Base-by-base conservation (phyloP, 208 protist genomes). In the Polymyxa betae region DNA sequence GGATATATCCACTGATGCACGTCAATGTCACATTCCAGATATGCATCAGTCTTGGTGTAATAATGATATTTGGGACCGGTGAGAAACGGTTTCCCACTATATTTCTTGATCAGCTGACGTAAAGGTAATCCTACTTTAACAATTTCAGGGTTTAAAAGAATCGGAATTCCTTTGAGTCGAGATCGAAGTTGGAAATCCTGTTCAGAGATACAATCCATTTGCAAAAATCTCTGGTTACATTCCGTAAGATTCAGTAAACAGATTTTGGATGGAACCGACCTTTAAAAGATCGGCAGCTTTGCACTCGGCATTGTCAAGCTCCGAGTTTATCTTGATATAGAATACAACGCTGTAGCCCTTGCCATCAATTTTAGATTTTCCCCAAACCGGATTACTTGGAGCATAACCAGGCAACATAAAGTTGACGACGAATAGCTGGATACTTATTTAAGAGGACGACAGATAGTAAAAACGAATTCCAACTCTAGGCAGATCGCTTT, bases 11-110 rank as follows among this genome's bases (percentile, higher is more conserved):
- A 82, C 72, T 82, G 72, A 82, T 82, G 72, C 5, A 82, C 35
- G 72, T 82, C 72, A n/a, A 82, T 82, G n/a, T 43, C 40, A 43
- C 72, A 82, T 82, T 82, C 72, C 5, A 82, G n/a, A 43, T 82
- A 82, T 40, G 5, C 10, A 35, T 35, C 40, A 35, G 72, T 82
- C n/a, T 43, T 35, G 72, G 35, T 45, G n/a, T 38, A 82, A 12
- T 12, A 38, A 82, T 82, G 72, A n/a, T 82, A 82, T 45, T 82
- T 35, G 72, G 72, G 72, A 35, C 72, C 72, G 5, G 40, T 82
- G 5, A 82, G 72, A 82, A 82, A 82, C 5, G 72, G 72, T 43
- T 82, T 82, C 16, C 16, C 72, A 35, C 35, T n/a, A n/a, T 40
- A 82, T 45, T 35, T 82, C 40, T 82, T 82, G 35, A 82, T 43